Evolutionary conservation across 2,329 filamentous ascomycete species (phyloP), one percentile per base, ranked within the genome.

Genomic region (Aspergillus proliferans): DNA sequence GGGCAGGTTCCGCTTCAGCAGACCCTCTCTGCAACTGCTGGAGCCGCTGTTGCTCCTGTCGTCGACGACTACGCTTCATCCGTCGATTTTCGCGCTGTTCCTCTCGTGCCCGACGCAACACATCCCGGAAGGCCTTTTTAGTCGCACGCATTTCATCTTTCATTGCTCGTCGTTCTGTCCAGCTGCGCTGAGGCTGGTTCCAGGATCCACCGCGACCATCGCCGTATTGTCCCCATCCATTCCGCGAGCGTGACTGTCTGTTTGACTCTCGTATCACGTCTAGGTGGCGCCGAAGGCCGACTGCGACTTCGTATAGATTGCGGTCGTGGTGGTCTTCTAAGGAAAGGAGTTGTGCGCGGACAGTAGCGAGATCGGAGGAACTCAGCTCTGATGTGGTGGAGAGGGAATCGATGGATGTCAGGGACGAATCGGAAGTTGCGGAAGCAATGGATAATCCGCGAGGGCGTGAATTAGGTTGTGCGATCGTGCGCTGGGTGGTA

Each of bases 111-210:
- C 67, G 63, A 3, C 60, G 59, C 14, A 67, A 51, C 5, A 70
- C 56, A 7, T 67, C 64, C 8, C 61, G 56, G 50, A 72, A 71
- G 3, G 67, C 67, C 44, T 70, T 63, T 40, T 61, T 65, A 5
- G 69, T 65, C 1, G 62, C 61, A n/a, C 60, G 59, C 46, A 68
- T 58, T 51, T 72, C 69, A 40, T 65, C 62, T 48, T 69, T 71
- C 47, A 70, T 54, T 1, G 64, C 62, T 3, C 58, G 58, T 15
- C 57, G 58, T 24, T 69, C 62, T 1, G 56, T 56, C 22, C 55
- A 52, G 36, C 62, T 62, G 6, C 62, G 62, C 40, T 64, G 54
- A 19, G 62, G 62, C 47, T 67, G 59, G 66, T 43, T 69, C 67
- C 67, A 67, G 68, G 18, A 65, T 61, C 4, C 66, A 8, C 50